Evolutionary conservation across 2,329 filamentous ascomycete species (phyloP), one percentile per base, ranked within the genome.

Genomic region (Knufia petricola): DNA sequence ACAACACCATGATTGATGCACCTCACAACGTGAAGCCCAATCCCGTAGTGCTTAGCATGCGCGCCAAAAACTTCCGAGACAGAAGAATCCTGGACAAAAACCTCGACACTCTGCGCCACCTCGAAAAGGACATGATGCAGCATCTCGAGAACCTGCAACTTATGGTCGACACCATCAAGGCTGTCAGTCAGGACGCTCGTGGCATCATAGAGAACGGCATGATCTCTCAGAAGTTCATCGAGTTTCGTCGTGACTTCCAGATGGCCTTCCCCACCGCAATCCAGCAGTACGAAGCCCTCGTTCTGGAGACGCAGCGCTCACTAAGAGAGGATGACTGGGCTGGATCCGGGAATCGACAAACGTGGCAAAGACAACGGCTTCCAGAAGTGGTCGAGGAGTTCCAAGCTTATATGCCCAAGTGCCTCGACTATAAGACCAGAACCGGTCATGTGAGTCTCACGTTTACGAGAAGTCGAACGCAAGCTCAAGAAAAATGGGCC

Each of bases 1-100:
- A 76, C 70, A 51, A 74, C 0, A 72, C 71, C 17, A 83, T 87
- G 76, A 77, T 68, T 0, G 67, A 70, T 2, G 61, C 66, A n/a
- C 77, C 78, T 0, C 78, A 80, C 65, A 71, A 73, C 48, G 61
- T 82, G 41, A 55, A 66, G 6, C 80, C 82, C 0, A 75, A 69
- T 0, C 72, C 85, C 51, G 65, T 72, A 12, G 75, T 83, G 63
- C 76, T 76, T 61, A 64, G 71, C 56, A 58, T 68, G 38, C 39
- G 34, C 3, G 49, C 50, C 9, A 32, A 32, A 15, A 46, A 24
- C 24, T 39, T 38, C 20, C 32, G 31, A 26, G n/a, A 38, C 8
- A 23, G 39, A 36, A 36, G 32, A 10, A 6, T 38, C 8, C 24
- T 38, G 15, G n/a, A 21, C 19, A 38, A 23, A n/a, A 45, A 26